These are phyloP conservation scores for Arachnomyces sp. DNA, from an alignment of 2,329 filamentous ascomycete genomes.

Conservation along the genomic window DNA sequence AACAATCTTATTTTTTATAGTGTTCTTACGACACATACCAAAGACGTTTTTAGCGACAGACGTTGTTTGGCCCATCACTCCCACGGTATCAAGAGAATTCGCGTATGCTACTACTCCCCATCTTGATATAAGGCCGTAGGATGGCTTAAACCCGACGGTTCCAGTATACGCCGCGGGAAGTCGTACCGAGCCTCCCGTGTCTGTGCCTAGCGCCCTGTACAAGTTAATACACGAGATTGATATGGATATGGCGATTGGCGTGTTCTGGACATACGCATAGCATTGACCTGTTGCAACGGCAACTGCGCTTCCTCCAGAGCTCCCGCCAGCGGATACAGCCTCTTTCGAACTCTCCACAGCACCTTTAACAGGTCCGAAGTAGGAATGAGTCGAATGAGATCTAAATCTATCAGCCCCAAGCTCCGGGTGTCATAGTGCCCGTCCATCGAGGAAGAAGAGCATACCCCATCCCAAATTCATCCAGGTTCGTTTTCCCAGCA, in stretches of 20 bases:
- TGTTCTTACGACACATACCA: slow-evolving; percentile 23
- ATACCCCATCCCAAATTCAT: slow-evolving; percentile 87
- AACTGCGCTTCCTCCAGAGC: slow-evolving; percentile 87
- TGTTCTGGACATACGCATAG: slow-evolving; percentile 42
- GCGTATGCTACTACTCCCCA: slow-evolving; percentile 87
- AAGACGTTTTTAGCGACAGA: slow-evolving; percentile 47
- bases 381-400: slow-evolving; percentile 65
- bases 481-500: slow-evolving; percentile 81
- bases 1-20: too few species aligned
- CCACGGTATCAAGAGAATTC: slow-evolving; percentile 87
- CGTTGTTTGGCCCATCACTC: slow-evolving; percentile 57
- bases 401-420: slow-evolving; percentile 10
- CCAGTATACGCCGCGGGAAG: slow-evolving; percentile 83
- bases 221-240: slow-evolving; percentile 5
- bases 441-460: background rate
- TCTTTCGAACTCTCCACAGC: slow-evolving; percentile 31
- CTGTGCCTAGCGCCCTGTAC: slow-evolving; percentile 69
- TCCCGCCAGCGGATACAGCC: slow-evolving; percentile 66
- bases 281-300: slow-evolving; percentile 63
- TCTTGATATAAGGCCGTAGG: slow-evolving; percentile 78
- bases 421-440: background rate
- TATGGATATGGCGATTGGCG: background rate
- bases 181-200: slow-evolving; percentile 84
- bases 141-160: slow-evolving; percentile 80
- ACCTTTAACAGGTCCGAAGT: slow-evolving; percentile 58